Percentiles rank a stretch among this genome's conserved stretches.
phyloP scores from a whole-genome alignment of 2,329 filamentous ascomycete species.

The Hirsutella thompsonii region DNA sequence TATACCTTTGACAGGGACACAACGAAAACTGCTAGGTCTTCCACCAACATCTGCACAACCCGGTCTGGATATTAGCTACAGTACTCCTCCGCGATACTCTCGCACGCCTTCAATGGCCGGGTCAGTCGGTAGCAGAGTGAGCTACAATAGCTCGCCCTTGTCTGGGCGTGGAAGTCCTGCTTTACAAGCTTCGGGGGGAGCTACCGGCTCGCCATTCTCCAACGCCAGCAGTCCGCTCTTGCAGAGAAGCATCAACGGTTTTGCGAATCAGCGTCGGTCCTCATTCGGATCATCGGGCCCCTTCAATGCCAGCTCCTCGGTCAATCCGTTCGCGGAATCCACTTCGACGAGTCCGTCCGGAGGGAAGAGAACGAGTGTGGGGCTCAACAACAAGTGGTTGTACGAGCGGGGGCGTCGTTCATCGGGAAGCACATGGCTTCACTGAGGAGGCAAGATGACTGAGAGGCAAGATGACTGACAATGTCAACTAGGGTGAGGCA shows the following conservation, averaged over 20 bases:
- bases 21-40: conserved; percentile 74
- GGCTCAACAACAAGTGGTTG: conserved; percentile 85
- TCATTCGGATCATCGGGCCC: conserved; percentile 49
- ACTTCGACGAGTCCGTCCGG: conserved; percentile 45
- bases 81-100: conserved; percentile 78
- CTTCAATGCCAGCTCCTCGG: conserved; percentile 34
- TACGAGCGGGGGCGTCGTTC: conserved; percentile 67
- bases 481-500: too few relatives aligned
- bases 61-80: conserved; percentile 56
- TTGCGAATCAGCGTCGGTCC: conserved; percentile 37
- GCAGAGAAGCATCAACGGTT: conserved; percentile 49
- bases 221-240: conserved; percentile 41
- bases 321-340: conserved; percentile 35
- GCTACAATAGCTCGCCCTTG: conserved; percentile 44
- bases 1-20: conserved; percentile 65
- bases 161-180: conserved; percentile 41
- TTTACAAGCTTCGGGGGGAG: conserved; percentile 15
- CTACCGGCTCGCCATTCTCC: conserved; percentile 33
- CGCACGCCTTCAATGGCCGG: conserved; percentile 55
- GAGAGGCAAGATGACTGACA: too few relatives aligned
- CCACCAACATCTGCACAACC: conserved; percentile 49
- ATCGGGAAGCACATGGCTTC: conserved; percentile 28
- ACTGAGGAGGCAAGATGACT: conserved; percentile 10
- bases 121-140: conserved; percentile 47
- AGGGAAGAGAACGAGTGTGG: conserved; percentile 59